Evolutionary conservation across 495 filamentous ascomycete species (phyloP).

Genomic region (Talaromyces liani): DNA sequence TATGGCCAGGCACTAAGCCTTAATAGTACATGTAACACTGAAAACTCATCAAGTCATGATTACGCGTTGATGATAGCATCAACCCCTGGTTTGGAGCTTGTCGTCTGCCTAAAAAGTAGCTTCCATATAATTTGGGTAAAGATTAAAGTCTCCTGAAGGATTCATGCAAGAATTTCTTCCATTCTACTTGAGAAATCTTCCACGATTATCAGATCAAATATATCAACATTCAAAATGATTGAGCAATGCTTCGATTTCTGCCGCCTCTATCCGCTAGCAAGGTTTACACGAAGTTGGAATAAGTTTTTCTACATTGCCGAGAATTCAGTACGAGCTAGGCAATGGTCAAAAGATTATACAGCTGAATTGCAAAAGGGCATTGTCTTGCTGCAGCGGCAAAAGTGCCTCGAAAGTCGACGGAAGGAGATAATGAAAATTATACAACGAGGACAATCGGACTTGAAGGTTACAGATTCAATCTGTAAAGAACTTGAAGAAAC

Average conservation of each 20-base stretch:
- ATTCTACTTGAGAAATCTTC: background rate
- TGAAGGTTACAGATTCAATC: background rate
- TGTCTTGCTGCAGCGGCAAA: background rate
- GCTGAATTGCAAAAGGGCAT: background rate
- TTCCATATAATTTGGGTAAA: no score
- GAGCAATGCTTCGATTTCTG: background rate
- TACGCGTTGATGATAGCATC: no score
- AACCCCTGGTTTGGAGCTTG: no score
- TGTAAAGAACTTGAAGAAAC: background rate
- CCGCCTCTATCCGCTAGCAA: background rate
- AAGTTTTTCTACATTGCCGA: background rate
- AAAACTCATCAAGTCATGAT: no score
- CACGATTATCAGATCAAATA: background rate
- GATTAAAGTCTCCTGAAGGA: no score
- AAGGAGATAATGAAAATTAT: no score
- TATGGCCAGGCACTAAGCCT: no score
- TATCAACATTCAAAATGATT: background rate
- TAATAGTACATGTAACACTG: no score
- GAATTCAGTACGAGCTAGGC: background rate
- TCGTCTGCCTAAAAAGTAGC: no score
- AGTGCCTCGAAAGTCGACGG: no score
- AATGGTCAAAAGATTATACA: background rate
- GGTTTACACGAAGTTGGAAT: background rate
- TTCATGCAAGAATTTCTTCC: background rate
- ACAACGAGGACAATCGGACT: no score